phyloP scores from a whole-genome alignment of 1,139 yeast genomes.

The Yamadazyma epiphylla region DNA sequence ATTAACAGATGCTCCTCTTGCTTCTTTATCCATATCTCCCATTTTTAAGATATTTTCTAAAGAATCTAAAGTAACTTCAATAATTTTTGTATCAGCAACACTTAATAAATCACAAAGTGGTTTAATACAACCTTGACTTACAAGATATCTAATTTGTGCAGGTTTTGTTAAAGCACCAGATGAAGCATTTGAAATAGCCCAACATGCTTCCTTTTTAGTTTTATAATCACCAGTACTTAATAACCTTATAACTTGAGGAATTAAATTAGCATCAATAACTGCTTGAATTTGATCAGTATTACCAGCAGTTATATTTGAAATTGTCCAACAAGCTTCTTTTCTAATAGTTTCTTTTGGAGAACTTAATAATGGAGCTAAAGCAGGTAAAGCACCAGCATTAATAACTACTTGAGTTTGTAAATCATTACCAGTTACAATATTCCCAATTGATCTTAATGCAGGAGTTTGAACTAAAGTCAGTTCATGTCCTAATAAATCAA shows the following conservation, averaged over 20 bases:
- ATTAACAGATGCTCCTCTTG: constrained; percentile 63
- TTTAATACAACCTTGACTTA: constrained; percentile 92
- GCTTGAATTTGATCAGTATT: constrained; percentile 94
- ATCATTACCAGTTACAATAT: constrained; percentile 96
- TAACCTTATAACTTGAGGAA: constrained; percentile 87
- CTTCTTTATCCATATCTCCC: constrained; percentile 90
- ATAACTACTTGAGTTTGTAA: constrained; percentile 92
- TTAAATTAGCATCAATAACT: constrained; percentile 88
- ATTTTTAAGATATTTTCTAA: constrained; percentile 88
- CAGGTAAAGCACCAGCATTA: constrained; percentile 87
- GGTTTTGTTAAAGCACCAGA: constrained; percentile 93
- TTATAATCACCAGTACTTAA: constrained; percentile 84
- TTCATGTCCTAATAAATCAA: constrained; percentile 81
- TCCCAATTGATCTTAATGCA: constrained; percentile 95
- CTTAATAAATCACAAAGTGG: constrained; percentile 91
- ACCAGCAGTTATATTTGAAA: constrained; percentile 97
- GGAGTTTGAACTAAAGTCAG: constrained; percentile 92
- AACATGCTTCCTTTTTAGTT: constrained; percentile 97
- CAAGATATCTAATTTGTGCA: constrained; percentile 89
- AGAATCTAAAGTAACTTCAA: constrained; percentile 94
- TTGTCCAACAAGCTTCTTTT: constrained; percentile 98
- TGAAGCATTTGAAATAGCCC: constrained; percentile 98
- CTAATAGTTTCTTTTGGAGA: constrained; percentile 90
- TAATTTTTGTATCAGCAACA: constrained; percentile 85
- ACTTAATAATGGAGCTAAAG: constrained; percentile 72